Base-by-base conservation (phyloP, 192 early-diverging fungal genomes). In the Coemansia reversa region DNA sequence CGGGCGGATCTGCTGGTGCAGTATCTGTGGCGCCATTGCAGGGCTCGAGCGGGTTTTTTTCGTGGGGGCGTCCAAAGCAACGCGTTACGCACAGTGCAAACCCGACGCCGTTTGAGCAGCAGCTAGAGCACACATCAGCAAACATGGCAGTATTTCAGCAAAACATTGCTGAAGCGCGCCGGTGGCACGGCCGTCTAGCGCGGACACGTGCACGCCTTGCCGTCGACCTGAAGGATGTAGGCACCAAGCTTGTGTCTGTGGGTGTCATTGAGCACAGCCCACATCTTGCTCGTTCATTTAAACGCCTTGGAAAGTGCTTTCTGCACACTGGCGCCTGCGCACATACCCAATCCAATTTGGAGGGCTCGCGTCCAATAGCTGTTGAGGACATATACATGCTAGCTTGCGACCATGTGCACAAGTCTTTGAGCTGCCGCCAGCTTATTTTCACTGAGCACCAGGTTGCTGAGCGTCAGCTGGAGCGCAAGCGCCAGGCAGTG, bases 401-500 rank as follows among this genome's bases (percentile, higher is more conserved):
- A 6, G 59, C 75, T 0, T 70, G 78, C 64, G 72, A 68, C 30
- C 65, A 74, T 28, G 74, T 84, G 60, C 77, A 81, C 59, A 63
- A 63, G 53, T 70, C 72, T 24, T 51, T 84, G 67, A 58, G 57
- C 62, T 72, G 62, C 50, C 71, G 82, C 28, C 74, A 81, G 69
- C 52, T 72, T 5, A 81, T 84, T 18, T 81, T 81, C 51, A 75
- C 67, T 16, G 82, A 84, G 51, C 74, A 77, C 61, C 76, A 84
- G 55, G 74, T 75, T 11, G 67, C 75, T 0, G 66, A 72, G 62
- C 74, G 75, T 6, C 77, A 80, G 67, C 61, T 80, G 35, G 78
- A 80, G 65, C 76, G 78, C 59, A 76, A 78, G 66, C 59, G 71
- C 20, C 82, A 84, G 69, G 63, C 78, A 11, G 75, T 81, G 19